Conservation (phyloP, 371 early-diverging fungal species). For the Circinella umbellata region DNA sequence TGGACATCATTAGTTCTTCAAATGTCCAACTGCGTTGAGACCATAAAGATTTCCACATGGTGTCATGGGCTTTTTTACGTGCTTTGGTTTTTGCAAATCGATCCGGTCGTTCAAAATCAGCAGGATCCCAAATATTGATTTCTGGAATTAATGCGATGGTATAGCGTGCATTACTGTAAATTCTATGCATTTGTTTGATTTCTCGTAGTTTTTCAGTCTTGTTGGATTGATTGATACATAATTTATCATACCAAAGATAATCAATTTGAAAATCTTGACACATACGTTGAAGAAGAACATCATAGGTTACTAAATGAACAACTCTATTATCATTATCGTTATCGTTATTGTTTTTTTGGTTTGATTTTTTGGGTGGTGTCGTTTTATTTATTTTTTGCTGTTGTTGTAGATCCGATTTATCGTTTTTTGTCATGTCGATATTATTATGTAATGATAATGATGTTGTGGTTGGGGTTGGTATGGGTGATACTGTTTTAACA, state of each 20-base stretch:
- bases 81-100: neutral
- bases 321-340: neutral
- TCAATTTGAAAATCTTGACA: conserved; percentile 2
- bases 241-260: conserved; percentile 4
- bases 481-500: neutral
- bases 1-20: neutral
- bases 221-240: neutral
- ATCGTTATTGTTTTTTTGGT: neutral
- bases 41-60: neutral
- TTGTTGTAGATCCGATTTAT: no score
- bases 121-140: neutral
- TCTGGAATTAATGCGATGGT: neutral
- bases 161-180: neutral
- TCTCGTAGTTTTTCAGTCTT: neutral
- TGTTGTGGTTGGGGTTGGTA: neutral
- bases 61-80: neutral
- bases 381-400: no score
- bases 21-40: neutral
- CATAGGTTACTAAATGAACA: neutral
- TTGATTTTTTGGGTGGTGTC: neutral
- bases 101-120: neutral
- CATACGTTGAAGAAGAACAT: neutral
- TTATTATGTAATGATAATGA: no score
- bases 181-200: conserved; percentile 1
- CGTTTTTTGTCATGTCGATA: no score